These are phyloP conservation scores for Neofusicoccum sp. DNA, from an alignment of 2,329 filamentous ascomycete genomes.

Conservation along the genomic window DNA sequence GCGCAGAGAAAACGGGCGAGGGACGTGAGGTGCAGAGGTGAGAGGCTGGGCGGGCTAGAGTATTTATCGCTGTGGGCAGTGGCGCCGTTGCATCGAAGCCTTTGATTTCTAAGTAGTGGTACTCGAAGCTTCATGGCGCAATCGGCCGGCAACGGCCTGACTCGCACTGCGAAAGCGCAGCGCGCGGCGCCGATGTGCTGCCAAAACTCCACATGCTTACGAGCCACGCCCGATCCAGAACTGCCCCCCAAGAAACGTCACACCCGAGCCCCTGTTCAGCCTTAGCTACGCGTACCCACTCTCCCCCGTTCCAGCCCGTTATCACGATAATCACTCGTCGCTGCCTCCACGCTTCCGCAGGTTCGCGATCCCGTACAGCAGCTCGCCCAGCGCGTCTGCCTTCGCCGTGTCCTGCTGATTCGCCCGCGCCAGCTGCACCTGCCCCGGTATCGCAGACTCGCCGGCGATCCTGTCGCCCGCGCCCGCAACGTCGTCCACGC, in stretches of 20 bases:
- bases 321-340: constrained; percentile 30
- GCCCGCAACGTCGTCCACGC: not conserved
- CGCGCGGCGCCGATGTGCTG: constrained; percentile 5
- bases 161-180: constrained; percentile 6
- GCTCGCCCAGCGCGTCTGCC: constrained; percentile 31
- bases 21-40: not conserved
- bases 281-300: not conserved
- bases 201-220: constrained; percentile 16
- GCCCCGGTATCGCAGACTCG: constrained; percentile 4
- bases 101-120: constrained; percentile 22
- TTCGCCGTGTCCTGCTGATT: constrained; percentile 28
- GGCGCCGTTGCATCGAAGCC: not conserved
- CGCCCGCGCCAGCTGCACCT: constrained; percentile 22
- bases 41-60: not conserved
- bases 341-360: constrained; percentile 52
- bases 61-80: constrained; percentile 18
- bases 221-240: constrained; percentile 16
- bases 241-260: constrained; percentile 3
- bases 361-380: constrained; percentile 52
- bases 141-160: constrained; percentile 16
- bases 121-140: constrained; percentile 22
- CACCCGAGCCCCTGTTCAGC: constrained; percentile 4
- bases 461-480: not conserved
- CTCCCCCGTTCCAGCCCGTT: constrained; percentile 10
- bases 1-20: constrained; percentile 6